phyloP scores from a whole-genome alignment of 2,329 filamentous ascomycete genomes.

The Scedosporium dehoogii region DNA sequence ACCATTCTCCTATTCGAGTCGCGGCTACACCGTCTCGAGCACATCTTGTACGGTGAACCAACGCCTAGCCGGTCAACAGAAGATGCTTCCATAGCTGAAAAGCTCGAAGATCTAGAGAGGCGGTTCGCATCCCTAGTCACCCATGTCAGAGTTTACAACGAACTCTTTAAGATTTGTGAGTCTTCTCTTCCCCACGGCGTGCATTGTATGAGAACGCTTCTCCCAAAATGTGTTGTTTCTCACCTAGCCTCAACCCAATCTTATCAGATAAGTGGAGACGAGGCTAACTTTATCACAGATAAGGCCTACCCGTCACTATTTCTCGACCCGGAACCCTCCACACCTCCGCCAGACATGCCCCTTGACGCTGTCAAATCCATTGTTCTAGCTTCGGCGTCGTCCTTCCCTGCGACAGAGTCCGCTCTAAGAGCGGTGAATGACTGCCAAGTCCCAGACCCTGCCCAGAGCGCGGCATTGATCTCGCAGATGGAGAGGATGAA shows the following conservation, averaged over 20 bases:
- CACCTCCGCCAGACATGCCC: constrained; percentile 43
- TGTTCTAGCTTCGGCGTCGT: constrained; percentile 45
- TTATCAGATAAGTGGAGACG: neutral
- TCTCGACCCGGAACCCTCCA: constrained; percentile 31
- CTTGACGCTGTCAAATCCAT: constrained; percentile 40
- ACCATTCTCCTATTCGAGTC: constrained; percentile 48
- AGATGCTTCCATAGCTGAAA: constrained; percentile 29
- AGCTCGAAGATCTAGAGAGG: constrained; percentile 41
- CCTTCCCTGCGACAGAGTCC: constrained; percentile 46
- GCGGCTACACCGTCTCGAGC: constrained; percentile 50
- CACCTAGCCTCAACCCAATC: neutral
- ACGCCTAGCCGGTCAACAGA: constrained; percentile 39
- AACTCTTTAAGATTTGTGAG: constrained; percentile 52
- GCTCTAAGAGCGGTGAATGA: constrained; percentile 47
- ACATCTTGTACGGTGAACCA: constrained; percentile 16
- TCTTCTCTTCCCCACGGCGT: constrained; percentile 1
- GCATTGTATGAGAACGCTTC: neutral
- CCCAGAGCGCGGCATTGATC: constrained; percentile 45
- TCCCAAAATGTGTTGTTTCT: too few relatives aligned
- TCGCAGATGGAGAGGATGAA: constrained; percentile 52
- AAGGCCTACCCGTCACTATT: constrained; percentile 45
- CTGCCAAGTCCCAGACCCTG: constrained; percentile 45
- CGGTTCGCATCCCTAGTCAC: constrained; percentile 41
- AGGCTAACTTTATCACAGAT: constrained; percentile 25
- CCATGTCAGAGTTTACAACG: constrained; percentile 44